Base-by-base conservation (phyloP, 164 flowering plant species). In the Stephania cephalantha region DNA sequence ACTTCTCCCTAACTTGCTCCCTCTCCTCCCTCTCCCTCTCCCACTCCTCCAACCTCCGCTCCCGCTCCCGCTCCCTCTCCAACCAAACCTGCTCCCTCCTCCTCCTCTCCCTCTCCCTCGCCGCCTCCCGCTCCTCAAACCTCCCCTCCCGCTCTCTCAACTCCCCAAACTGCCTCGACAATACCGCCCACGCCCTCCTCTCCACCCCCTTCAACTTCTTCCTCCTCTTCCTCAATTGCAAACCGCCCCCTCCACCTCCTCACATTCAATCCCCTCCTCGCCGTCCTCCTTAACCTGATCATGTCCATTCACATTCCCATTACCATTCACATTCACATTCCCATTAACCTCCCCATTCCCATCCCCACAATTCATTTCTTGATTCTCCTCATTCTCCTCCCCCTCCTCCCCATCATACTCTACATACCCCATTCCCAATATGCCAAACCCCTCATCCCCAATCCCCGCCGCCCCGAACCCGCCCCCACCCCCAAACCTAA, bases 121-220 rank as follows among this genome's bases (percentile, higher is more conserved):
- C 90, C 7, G 53, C 83, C 71, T 91, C 94, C 30, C 83, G 85
- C 20, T 81, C 87, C 79, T 88, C 95, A 71, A 85, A 82, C 75
- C 83, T 84, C 73, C 84, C 83, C 80, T 91, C 97, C 85, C 86
- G 81, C 35, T 90, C 91, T 82, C 79, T 88, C 84, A 92, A 83
- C 72, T 88, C 81, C 12, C 81, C 83, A 31, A 90, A 71, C 78
- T 89, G 98, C 72, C 79, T 85, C 0, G 77, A 80, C 63, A 93
- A 76, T 70, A 84, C 83, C 6, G 83, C 83, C 86, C 86, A 84
- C 0, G 87, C 83, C 78, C 72, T 82, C 77, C 82, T 88, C 78
- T 85, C 90, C 64, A 35, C 53, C 88, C 88, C 77, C 83, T 91
- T 91, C 76, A 75, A 48, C 68, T 46, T 78, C 81, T 85, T 89